Evolutionary conservation across 2,329 filamentous ascomycete species (phyloP), one percentile per base, ranked within the genome.

Genomic region (Fusarium musae): DNA sequence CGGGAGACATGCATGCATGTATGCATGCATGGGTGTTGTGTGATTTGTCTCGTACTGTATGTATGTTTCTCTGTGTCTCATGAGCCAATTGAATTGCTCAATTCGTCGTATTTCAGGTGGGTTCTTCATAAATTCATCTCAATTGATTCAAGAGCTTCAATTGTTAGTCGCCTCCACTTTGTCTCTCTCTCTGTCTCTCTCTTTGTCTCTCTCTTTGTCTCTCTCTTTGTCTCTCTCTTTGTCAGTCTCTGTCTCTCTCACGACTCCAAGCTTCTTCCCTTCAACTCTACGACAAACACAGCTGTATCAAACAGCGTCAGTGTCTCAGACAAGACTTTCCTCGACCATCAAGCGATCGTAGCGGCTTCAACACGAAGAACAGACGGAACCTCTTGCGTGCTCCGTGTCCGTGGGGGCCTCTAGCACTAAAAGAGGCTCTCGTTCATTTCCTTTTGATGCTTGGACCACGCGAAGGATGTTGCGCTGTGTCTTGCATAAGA

Each of bases 371-470:
- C 28, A 28, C 16, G 62, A 64, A 50, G n/a, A 52, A 39, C 19
- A 39, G 10, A 39, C 36, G 36, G 16, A 19, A 44, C 46, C 57
- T 65, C 68, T 70, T 53, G 70, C 72, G 66, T 70, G 70, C 70
- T 71, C 56, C 52, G 61, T 69, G 66, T 71, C 56, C 52, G 61
- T 69, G 66, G 67, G 59, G 67, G 47, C 23, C 57, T 46, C 43
- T 40, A 37, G 28, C 59, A 37, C 68, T 70, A 70, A 39, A 70
- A 69, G 44, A 64, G 30, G 50, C 63, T 50, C 46, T 59, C 30
- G 47, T 67, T 73, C 70, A 72, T 72, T 72, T 72, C 70, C 52
- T 64, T 54, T 69, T 16, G 54, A 30, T 61, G 66, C 66, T 61
- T 66, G 60, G 68, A 53, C 68, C 68, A 58, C 44, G 43, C 17